Evolutionary conservation across 2,329 filamentous ascomycete genomes (phyloP).

Genomic region (Pyrenophora seminiperda): DNA sequence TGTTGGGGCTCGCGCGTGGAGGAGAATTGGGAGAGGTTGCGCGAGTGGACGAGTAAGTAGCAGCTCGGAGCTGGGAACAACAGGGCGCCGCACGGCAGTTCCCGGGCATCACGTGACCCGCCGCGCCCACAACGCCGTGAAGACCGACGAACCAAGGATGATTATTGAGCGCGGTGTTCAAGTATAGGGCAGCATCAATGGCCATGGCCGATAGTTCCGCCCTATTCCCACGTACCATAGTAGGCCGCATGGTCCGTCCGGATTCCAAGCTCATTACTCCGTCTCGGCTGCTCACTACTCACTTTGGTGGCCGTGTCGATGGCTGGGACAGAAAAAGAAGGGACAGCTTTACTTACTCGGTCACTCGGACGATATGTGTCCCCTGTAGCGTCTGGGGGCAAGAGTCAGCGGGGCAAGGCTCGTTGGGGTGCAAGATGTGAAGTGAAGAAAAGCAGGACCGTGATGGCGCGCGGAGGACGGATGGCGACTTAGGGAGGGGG

Average conservation of each 20-base stretch:
- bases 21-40: conserved; percentile 31
- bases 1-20: conserved; percentile 30
- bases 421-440: conserved; percentile 16
- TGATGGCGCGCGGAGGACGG: conserved; percentile 30
- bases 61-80: conserved; percentile 22
- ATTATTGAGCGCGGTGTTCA: conserved; percentile 5
- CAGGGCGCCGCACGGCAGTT: conserved; percentile 27
- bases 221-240: not conserved
- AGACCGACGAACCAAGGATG: not conserved
- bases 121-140: conserved; percentile 4
- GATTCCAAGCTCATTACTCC: conserved; percentile 1
- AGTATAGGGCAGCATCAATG: not conserved
- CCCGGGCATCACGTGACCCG: conserved; percentile 23
- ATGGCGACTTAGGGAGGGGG: conserved; percentile 18
- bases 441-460: conserved; percentile 26
- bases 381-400: conserved; percentile 24
- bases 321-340: conserved; percentile 8
- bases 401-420: conserved; percentile 27
- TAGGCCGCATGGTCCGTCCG: no score
- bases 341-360: conserved; percentile 25
- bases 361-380: conserved; percentile 35
- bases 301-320: not conserved
- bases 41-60: conserved; percentile 27
- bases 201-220: not conserved
- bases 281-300: not conserved